Conservation (phyloP, 2,329 filamentous ascomycete genomes). For the Thermomyces lanuginosus region DNA sequence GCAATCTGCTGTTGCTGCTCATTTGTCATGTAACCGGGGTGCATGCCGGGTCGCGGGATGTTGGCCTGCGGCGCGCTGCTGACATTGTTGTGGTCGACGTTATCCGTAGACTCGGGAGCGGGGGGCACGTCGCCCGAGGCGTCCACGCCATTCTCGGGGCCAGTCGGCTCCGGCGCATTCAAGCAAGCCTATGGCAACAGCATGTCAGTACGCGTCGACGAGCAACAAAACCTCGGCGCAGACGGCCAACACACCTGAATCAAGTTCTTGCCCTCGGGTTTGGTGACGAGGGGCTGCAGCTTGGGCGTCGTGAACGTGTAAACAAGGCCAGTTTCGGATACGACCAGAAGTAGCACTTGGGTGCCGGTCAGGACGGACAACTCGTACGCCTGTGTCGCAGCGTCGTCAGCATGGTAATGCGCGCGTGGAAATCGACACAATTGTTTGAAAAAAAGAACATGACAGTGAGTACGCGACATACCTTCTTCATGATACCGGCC, state of each 20-base stretch:
- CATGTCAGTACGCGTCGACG: slow-evolving; percentile 1
- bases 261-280: slow-evolving; percentile 96
- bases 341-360: slow-evolving; percentile 87
- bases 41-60: slow-evolving; percentile 52
- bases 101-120: slow-evolving; percentile 78
- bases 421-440: background rate
- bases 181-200: slow-evolving; percentile 63
- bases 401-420: slow-evolving; percentile 8
- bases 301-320: slow-evolving; percentile 98
- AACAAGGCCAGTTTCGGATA: slow-evolving; percentile 91
- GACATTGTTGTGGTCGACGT: slow-evolving; percentile 60
- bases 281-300: slow-evolving; percentile 92
- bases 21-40: slow-evolving; percentile 52
- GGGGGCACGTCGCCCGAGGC: slow-evolving; percentile 53
- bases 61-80: slow-evolving; percentile 50
- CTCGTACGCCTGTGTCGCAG: slow-evolving; percentile 63
- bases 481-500: slow-evolving; percentile 99
- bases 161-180: slow-evolving; percentile 83
- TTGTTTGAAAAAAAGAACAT: background rate
- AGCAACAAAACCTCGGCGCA: background rate
- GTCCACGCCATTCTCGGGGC: slow-evolving; percentile 67
- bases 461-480: slow-evolving; percentile 32
- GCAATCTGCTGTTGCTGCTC: slow-evolving; percentile 59
- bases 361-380: slow-evolving; percentile 93
- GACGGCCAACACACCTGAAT: slow-evolving; percentile 64